Evolutionary conservation across 805 yeast species (phyloP), one percentile per base, ranked within the genome.

Genomic region (Suhomyces tanzawaensis): DNA sequence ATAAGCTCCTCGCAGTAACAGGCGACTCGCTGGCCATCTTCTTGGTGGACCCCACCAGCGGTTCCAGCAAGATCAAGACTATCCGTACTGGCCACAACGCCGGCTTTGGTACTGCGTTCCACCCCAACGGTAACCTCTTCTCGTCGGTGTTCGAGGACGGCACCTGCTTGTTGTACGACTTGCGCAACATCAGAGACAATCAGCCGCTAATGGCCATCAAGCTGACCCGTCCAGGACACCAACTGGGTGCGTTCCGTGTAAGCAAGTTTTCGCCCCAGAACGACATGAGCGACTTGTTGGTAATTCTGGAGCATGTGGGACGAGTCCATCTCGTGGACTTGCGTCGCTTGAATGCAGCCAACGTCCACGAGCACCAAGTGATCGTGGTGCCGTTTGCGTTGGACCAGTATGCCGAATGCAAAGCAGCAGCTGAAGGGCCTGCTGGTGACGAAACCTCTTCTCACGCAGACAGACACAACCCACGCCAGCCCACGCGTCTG

Each of bases 81-180:
- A 68, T 79, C 36, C 70, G 66, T 39, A 81, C 91, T 0, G 58
- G 66, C 2, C 80, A 83, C 40, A 95, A 85, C 48, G 76, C 83
- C 32, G 96, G 96, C 2, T 86, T 89, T 54, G 89, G 95, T 4
- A 79, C 86, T 0, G 76, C 84, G 19, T 89, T 82, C 64, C 81
- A 82, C 42, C 75, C 82, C n/a, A 81, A 86, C 31, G 95, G 91
- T 15, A 49, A 71, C 36, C 72, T 79, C 45, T 84, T 90, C 55
- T 81, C 93, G 1, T 79, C 85, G 0, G 81, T 89, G 17, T 88
- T 88, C 57, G 96, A 90, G 60, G 89, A 85, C 54, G 98, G 98
- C 5, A 65, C 77, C 15, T 81, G 91, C 42, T 68, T 81, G 45
- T 62, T 90, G 7, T 90, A 81, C 56, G 98, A 90, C 58, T 57